Percentiles rank a stretch among this genome's conserved stretches.
These are phyloP conservation scores for Toxoplasma gondii DNA, from an alignment of 169 alveolate species.

Conservation along the genomic window DNA sequence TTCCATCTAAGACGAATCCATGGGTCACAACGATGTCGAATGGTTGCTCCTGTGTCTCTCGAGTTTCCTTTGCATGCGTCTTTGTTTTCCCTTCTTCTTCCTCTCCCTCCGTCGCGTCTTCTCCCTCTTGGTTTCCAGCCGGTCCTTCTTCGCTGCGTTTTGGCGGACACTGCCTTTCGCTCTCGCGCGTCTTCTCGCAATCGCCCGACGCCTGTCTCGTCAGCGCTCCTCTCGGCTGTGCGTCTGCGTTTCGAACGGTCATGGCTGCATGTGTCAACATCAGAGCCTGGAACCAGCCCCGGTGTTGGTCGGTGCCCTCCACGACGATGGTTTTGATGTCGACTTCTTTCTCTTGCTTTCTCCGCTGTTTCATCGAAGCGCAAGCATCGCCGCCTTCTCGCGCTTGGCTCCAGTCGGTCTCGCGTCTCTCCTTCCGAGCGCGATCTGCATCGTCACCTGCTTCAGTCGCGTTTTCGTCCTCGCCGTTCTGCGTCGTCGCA, in stretches of 20 bases:
- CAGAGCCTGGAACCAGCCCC: slow-evolving; percentile 89
- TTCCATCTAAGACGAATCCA: slow-evolving; percentile 92
- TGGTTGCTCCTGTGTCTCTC: slow-evolving; percentile 89
- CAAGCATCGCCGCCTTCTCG: not conserved
- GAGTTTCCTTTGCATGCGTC: not conserved
- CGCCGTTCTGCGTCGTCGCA: slow-evolving; percentile 1
- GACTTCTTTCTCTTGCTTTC: slow-evolving; percentile 2
- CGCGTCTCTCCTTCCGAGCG: not conserved
- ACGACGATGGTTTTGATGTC: slow-evolving; percentile 57
- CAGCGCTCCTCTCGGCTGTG: not conserved
- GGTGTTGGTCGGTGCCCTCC: slow-evolving; percentile 87
- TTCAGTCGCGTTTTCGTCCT: not conserved
- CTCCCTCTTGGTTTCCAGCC: not conserved
- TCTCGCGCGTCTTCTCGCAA: not conserved
- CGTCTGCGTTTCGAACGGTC: not conserved
- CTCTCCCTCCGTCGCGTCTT: not conserved
- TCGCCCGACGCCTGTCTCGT: not conserved
- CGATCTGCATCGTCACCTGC: not conserved
- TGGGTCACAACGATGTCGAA: slow-evolving; percentile 91
- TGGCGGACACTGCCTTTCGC: not conserved
- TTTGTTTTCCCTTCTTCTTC: not conserved
- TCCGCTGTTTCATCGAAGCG: not conserved
- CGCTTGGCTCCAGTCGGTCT: not conserved
- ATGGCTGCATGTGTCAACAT: slow-evolving; percentile 70
- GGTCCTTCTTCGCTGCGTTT: not conserved